phyloP scores from a whole-genome alignment of 805 yeast species.

The Lachancea lanzarotensis region DNA sequence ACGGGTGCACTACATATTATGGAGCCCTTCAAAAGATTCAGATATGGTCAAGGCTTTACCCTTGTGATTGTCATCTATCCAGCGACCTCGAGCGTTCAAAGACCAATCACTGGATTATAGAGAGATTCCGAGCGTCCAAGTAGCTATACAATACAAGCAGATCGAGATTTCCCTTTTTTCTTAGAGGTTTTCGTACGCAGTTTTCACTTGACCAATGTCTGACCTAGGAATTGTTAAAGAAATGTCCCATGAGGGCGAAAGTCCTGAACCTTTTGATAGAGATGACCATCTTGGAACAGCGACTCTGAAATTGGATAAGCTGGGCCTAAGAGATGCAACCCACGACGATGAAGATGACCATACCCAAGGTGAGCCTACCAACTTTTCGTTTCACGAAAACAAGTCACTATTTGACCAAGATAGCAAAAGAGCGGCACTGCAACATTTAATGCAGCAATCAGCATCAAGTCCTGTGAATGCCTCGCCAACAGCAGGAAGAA shows the following conservation, averaged over 20 bases:
- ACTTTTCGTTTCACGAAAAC: slow-evolving; percentile 31
- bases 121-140: too few relatives aligned
- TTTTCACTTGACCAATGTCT: neutral
- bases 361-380: slow-evolving; percentile 15
- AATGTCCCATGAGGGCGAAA: neutral
- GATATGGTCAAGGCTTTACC: neutral
- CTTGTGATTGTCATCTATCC: too few relatives aligned
- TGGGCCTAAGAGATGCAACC: neutral
- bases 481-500: slow-evolving; percentile 6
- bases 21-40: neutral
- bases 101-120: too few relatives aligned
- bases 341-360: slow-evolving; percentile 8
- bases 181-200: neutral
- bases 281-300: neutral
- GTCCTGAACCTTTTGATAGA: neutral
- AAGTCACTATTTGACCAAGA: slow-evolving; percentile 28
- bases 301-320: slow-evolving; percentile 1
- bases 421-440: slow-evolving; percentile 28
- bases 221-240: neutral
- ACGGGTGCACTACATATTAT: neutral
- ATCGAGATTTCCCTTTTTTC: too few relatives aligned
- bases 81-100: too few relatives aligned
- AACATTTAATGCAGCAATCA: slow-evolving; percentile 8
- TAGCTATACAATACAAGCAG: too few relatives aligned
- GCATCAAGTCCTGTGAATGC: neutral